phyloP scores from a whole-genome alignment of 257 asterid genomes.

The Schizonepeta tenuifolia region DNA sequence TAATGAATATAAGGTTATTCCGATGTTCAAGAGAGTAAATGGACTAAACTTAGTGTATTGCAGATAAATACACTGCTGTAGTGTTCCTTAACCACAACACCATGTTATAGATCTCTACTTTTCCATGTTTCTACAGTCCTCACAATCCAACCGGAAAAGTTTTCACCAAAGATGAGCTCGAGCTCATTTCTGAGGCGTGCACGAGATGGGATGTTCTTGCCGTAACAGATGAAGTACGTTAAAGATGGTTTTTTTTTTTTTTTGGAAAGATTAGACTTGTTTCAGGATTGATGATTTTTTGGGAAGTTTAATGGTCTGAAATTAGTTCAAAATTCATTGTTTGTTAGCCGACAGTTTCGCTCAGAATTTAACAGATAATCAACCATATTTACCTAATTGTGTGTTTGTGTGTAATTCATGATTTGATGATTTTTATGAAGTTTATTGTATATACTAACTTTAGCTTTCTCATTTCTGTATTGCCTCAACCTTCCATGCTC shows the following conservation, averaged over 20 bases:
- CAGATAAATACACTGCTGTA: background rate
- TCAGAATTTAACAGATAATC: background rate
- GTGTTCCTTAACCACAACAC: background rate
- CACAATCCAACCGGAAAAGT: constrained; percentile 97
- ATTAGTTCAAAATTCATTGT: background rate
- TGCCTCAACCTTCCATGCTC: background rate
- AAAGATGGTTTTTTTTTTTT: constrained; percentile 7
- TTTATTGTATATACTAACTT: background rate
- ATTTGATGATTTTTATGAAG: background rate
- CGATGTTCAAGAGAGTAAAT: constrained; percentile 1
- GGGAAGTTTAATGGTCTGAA: background rate
- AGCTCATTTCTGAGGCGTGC: constrained; percentile 85
- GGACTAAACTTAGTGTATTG: background rate
- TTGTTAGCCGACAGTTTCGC: background rate
- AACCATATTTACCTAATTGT: background rate
- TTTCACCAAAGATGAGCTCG: constrained; percentile 77
- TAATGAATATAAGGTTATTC: too few relatives aligned
- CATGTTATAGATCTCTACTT: constrained; percentile 37
- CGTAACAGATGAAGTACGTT: constrained; percentile 92
- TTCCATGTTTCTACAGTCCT: constrained; percentile 68
- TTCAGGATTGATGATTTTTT: constrained; percentile 5
- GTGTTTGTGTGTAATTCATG: background rate
- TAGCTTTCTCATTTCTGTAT: background rate
- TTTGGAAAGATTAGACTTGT: constrained; percentile 18
- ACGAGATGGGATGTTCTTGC: constrained; percentile 65